phyloP scores from a whole-genome alignment of 352 stramenopile species.

The Globisporangium barbulae region DNA sequence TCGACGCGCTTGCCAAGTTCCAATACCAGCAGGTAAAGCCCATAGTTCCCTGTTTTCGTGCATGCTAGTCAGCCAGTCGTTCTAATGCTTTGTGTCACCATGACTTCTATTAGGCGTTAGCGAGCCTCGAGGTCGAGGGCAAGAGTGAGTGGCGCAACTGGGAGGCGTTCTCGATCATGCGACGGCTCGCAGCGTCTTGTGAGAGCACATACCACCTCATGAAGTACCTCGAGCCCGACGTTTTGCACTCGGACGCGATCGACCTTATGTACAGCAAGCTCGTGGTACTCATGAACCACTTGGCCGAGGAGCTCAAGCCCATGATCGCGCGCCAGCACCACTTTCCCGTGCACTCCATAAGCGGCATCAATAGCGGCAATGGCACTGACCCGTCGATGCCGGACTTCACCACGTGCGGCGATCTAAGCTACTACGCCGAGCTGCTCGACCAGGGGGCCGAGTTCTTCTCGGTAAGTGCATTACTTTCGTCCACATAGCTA shows the following conservation, averaged over 20 bases:
- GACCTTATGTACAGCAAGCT: constrained; percentile 62
- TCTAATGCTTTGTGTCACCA: not conserved
- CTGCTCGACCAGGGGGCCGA: constrained; percentile 68
- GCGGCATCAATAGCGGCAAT: constrained; percentile 6
- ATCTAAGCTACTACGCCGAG: constrained; percentile 73
- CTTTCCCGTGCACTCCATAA: constrained; percentile 24
- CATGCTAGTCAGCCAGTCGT: not conserved
- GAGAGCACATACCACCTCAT: constrained; percentile 74
- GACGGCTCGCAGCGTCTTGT: constrained; percentile 56
- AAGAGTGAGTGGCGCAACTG: constrained; percentile 46
- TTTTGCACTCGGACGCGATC: constrained; percentile 53
- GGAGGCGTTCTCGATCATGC: constrained; percentile 49
- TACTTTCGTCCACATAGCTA: not conserved
- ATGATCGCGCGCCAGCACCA: constrained; percentile 28
- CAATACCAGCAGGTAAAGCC: constrained; percentile 50
- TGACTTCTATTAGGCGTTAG: constrained; percentile 27
- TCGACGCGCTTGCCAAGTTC: constrained; percentile 56
- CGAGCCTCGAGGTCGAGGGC: constrained; percentile 37
- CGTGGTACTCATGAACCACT: constrained; percentile 53
- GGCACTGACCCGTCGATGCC: constrained; percentile 13
- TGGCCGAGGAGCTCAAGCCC: constrained; percentile 52
- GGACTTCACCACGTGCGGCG: constrained; percentile 41
- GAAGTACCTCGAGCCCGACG: constrained; percentile 58
- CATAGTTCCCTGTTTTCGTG: not conserved
- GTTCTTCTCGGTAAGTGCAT: constrained; percentile 66